Evolutionary conservation across 2,329 filamentous ascomycete genomes (phyloP), one percentile per base, ranked within the genome.

Genomic region (Neopestalotiopsis rosae): DNA sequence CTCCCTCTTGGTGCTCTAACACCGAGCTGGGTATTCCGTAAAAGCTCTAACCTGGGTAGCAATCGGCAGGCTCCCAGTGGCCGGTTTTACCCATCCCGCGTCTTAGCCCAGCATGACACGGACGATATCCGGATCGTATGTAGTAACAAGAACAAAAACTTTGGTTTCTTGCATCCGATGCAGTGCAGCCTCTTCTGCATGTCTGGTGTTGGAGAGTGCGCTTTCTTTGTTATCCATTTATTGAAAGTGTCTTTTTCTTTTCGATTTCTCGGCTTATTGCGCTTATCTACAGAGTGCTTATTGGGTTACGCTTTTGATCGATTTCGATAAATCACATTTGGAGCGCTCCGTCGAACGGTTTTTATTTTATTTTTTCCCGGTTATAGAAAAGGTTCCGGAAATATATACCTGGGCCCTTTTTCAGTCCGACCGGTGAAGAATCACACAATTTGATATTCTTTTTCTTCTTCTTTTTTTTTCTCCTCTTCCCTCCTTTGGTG

Each of bases 61-160:
- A 62, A 34, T 38, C 32, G 24, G 24, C 24, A 40, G 14, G 30
- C 17, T 28, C 24, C 14, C 34, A 34, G 59, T 34, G 59, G 59
- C n/a, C 32, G 32, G 30, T 38, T 28, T 28, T 38, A 17, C 59
- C 30, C n/a, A 62, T 34, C 32, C 34, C 34, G 28, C n/a, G 32
- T 34, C 34, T 34, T 20, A 34, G 32, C n/a, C 58, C 32, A 40
- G 59, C 59, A 62, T 62, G 59, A 34, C 59, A 62, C 59, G 59
- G 59, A 38, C 59, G 32, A 38, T 24, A 59, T 59, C 24, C 32
- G 59, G 17, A 30, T 38, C 34, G 34, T 28, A 28, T 28, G 24
- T 28, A 28, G 24, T 28, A 28, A 28, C 24, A 28, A 28, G 24
- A n/a, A 32, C 28, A 38, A n/a, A 34, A 62, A 62, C 24, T 30